Base-by-base conservation (phyloP, 2,329 filamentous ascomycete genomes). In the Neoarthrinium moseri region DNA sequence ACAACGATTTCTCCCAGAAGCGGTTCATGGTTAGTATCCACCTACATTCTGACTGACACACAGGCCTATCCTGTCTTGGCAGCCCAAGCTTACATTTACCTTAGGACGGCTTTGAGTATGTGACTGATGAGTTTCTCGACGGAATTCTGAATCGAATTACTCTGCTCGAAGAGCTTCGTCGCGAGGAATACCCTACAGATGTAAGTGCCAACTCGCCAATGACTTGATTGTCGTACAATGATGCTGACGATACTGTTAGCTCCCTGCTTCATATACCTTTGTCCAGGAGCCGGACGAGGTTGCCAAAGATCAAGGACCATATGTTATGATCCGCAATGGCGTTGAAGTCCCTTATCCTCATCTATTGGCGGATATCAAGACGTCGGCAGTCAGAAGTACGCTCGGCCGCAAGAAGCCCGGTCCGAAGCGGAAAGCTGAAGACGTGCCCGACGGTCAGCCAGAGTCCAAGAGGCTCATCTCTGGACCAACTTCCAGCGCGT, bases 381-480 rank as follows among this genome's bases (percentile, higher is more conserved):
- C 56, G 21, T 38, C 46, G n/a, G 46, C 49, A 56, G 45, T 50
- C 59, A 52, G 61, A 53, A 62, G 50, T 35, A 54, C 57, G 51
- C 51, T 66, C 52, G 49, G 59, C 48, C 56, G 62, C 57, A 60
- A 67, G 60, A 55, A 67, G 43, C 41, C 53, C 13, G 43, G 50
- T 55, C 36, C 66, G 57, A 82, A 81, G 64, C 73, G 78, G 20
- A 78, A 72, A 55, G 71, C 77, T 5, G 72, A 70, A 12, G 73
- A 71, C 22, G 72, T 75, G 49, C 68, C 67, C 1, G 76, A 79
- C 17, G 71, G 69, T 18, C 72, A 76, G 51, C 72, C 73, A 1
- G 69, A 70, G 2, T 65, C 72, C 22, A 81, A 81, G 65, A 72
- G 72, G 47, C 17, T 66, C n/a, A 63, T 67, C 44, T n/a, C n/a